Percentiles rank a stretch among this genome's conserved stretches.
Conservation (phyloP, 805 yeast species). For the Lipomyces oligophaga region DNA sequence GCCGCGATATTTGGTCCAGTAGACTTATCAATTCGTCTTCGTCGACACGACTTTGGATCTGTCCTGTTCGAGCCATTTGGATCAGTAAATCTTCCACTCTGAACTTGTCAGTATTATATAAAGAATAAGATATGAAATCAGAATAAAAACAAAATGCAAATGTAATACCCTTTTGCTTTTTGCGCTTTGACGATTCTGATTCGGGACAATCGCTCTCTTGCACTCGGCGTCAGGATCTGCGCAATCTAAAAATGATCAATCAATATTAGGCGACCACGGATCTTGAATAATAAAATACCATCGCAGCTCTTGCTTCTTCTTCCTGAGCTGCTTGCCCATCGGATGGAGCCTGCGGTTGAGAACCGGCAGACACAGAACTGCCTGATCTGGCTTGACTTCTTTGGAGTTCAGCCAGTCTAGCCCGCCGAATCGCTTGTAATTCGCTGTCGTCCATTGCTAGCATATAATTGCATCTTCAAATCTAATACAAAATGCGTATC, state of each 20-base stretch:
- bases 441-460: conserved; percentile 76
- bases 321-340: conserved; percentile 6
- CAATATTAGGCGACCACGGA: too few relatives aligned
- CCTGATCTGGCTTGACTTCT: conserved; percentile 33
- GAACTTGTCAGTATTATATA: too few relatives aligned
- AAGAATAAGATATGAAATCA: neutral
- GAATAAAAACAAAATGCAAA: neutral
- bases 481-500: neutral
- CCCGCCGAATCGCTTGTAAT: conserved; percentile 83
- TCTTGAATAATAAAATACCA: conserved; percentile 11
- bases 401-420: conserved; percentile 83
- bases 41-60: conserved; percentile 63
- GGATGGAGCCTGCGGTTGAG: neutral
- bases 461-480: neutral
- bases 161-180: conserved; percentile 60
- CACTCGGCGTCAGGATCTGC: conserved; percentile 73
- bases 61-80: conserved; percentile 72
- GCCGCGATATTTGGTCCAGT: conserved; percentile 74
- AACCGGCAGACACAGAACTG: neutral
- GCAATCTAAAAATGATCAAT: conserved; percentile 46
- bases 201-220: conserved; percentile 81
- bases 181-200: conserved; percentile 89
- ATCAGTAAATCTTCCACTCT: conserved; percentile 73
- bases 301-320: conserved; percentile 24
- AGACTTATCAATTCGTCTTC: conserved; percentile 82